Evolutionary conservation across 345 rosid species (phyloP).

Genomic region (Gossypium australe): DNA sequence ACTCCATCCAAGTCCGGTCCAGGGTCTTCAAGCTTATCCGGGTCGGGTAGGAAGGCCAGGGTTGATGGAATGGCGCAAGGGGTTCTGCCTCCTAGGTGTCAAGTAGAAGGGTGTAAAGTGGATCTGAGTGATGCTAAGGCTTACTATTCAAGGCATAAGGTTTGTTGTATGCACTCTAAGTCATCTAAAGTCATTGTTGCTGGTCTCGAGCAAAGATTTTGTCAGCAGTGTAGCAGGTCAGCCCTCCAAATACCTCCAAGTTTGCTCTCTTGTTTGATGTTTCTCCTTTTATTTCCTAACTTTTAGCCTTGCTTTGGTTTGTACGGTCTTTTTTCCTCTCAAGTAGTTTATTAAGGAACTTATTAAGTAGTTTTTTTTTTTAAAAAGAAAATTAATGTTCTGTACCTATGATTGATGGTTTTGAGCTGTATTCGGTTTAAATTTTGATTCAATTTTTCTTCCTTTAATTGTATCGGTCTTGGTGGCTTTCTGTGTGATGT

Average conservation of each 20-base stretch:
- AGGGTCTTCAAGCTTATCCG: slow-evolving; percentile 24
- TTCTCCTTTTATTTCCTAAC: background rate
- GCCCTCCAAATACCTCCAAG: background rate
- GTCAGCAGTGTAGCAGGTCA: slow-evolving; percentile 91
- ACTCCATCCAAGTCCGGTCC: slow-evolving; percentile 13
- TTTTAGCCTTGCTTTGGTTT: background rate
- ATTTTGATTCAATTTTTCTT: background rate
- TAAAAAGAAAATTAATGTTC: background rate
- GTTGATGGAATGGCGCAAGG: slow-evolving; percentile 38
- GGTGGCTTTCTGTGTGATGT: background rate
- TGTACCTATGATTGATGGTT: background rate
- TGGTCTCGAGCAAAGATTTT: slow-evolving; percentile 69
- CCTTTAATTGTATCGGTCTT: background rate
- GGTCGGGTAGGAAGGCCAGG: slow-evolving; percentile 39
- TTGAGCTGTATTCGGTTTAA: background rate
- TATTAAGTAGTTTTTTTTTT: background rate
- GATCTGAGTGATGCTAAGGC: slow-evolving; percentile 94
- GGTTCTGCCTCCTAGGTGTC: slow-evolving; percentile 76
- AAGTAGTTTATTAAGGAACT: background rate
- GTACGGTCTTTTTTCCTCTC: background rate
- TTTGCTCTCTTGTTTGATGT: background rate
- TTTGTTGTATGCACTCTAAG: slow-evolving; percentile 82
- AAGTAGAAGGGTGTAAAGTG: slow-evolving; percentile 85
- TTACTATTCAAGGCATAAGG: slow-evolving; percentile 89
- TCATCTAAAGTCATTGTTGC: slow-evolving; percentile 69